phyloP scores from a whole-genome alignment of 2,329 filamentous ascomycete genomes.

The Davidsoniella virescens region DNA sequence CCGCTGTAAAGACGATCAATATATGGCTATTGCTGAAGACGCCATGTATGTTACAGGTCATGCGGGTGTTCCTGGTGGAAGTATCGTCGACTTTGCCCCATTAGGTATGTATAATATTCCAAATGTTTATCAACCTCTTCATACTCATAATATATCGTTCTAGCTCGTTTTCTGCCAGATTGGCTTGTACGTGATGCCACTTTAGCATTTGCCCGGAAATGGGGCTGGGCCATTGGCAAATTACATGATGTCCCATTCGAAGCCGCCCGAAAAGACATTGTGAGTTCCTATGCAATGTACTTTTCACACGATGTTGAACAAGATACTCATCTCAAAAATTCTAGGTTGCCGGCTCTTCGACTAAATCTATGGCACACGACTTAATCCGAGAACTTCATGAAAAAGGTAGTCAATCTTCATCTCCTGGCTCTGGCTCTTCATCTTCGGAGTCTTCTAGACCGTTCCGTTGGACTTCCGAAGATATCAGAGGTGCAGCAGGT shows the following conservation, averaged over 20 bases:
- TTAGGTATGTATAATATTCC: slow-evolving; percentile 15
- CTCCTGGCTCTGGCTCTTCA: too few species aligned
- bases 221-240: slow-evolving; percentile 21
- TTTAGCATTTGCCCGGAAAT: slow-evolving; percentile 19
- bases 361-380: slow-evolving; percentile 17
- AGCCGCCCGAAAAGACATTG: slow-evolving; percentile 15
- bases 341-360: slow-evolving; percentile 11
- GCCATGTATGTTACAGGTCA: slow-evolving; percentile 20
- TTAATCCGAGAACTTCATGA: slow-evolving; percentile 13
- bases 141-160: background rate
- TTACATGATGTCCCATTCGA: slow-evolving; percentile 21
- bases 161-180: background rate
- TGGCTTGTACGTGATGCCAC: background rate
- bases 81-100: slow-evolving; percentile 31
- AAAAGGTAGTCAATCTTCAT: too few species aligned
- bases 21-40: slow-evolving; percentile 19
- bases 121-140: background rate
- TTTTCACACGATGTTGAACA: background rate
- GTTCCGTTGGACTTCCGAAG: slow-evolving; percentile 20
- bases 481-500: slow-evolving; percentile 33
- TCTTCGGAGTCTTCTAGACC: slow-evolving; percentile 2
- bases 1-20: background rate
- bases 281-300: background rate
- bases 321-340: too few species aligned
- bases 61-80: slow-evolving; percentile 19